A percentile compares a stretch with the other conserved stretches of the same genome.
Conservation (phyloP, 2,329 filamentous ascomycete species). For the Diaporthe destruens region DNA sequence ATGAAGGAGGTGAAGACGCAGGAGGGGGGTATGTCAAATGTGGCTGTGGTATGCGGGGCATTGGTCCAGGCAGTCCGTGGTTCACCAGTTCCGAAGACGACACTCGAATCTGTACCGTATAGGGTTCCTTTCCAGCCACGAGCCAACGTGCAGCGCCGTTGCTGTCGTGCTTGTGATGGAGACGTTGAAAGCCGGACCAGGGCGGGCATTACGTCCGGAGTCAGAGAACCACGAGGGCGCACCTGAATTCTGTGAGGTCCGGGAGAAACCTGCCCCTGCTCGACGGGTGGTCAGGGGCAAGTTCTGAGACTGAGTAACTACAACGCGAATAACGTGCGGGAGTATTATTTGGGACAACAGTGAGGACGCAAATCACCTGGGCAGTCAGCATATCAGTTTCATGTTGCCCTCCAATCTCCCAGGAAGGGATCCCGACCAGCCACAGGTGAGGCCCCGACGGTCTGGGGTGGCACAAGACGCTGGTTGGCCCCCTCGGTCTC, state of each 20-base stretch:
- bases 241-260: too few relatives aligned
- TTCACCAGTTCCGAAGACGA: neutral
- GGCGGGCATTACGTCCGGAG: too few relatives aligned
- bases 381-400: too few relatives aligned
- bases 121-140: neutral
- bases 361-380: too few relatives aligned
- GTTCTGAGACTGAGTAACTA: neutral
- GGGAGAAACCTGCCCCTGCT: too few relatives aligned
- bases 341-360: too few relatives aligned
- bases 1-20: neutral
- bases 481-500: neutral
- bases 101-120: neutral
- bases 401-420: neutral
- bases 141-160: neutral
- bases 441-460: neutral
- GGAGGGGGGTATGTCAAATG: neutral
- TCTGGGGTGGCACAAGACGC: neutral
- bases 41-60: neutral
- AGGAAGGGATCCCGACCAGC: neutral
- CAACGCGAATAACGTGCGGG: too few relatives aligned
- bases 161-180: neutral
- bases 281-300: neutral
- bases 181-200: too few relatives aligned
- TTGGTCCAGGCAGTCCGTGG: neutral
- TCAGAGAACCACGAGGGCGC: too few relatives aligned